Percentiles rank a stretch among this genome's conserved stretches.
Evolutionary conservation across 495 filamentous ascomycete species (phyloP).

Genomic region (Penicillium samsonianum): DNA sequence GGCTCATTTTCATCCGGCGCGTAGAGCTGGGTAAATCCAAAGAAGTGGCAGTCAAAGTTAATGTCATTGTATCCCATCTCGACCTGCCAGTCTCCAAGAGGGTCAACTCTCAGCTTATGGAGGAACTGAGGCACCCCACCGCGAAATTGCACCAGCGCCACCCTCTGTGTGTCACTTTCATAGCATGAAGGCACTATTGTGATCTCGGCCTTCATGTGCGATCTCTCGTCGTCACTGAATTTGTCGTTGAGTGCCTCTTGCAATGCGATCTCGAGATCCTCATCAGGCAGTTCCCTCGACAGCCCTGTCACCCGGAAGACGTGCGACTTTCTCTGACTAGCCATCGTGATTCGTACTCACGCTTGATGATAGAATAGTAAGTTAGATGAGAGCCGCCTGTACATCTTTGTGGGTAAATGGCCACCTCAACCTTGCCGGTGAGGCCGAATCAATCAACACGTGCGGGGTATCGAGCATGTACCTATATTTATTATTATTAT

Average conservation of each 20-base stretch:
- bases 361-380: slow-evolving; percentile 1
- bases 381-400: slow-evolving; percentile 8
- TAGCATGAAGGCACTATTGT: slow-evolving; percentile 20
- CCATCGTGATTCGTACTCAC: slow-evolving; percentile 5
- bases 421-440: slow-evolving; percentile 13
- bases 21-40: slow-evolving; percentile 22
- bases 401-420: slow-evolving; percentile 11
- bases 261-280: slow-evolving; percentile 15
- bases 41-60: slow-evolving; percentile 20
- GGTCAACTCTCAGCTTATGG: slow-evolving; percentile 9
- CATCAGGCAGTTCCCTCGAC: slow-evolving; percentile 11
- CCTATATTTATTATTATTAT: slow-evolving; percentile 9
- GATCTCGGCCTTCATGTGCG: slow-evolving; percentile 12
- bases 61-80: slow-evolving; percentile 16
- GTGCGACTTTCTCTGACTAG: slow-evolving; percentile 18
- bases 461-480: slow-evolving; percentile 18
- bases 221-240: slow-evolving; percentile 16
- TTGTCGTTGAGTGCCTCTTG: slow-evolving; percentile 15
- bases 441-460: slow-evolving; percentile 20
- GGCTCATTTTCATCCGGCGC: slow-evolving; percentile 11
- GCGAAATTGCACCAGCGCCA: slow-evolving; percentile 15
- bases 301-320: slow-evolving; percentile 19
- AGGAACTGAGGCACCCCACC: slow-evolving; percentile 21
- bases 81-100: slow-evolving; percentile 16
- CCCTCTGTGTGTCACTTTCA: slow-evolving; percentile 16